Evolutionary conservation across 2,329 filamentous ascomycete genomes (phyloP), one percentile per base, ranked within the genome.

Genomic region (Teratosphaeria destructans): DNA sequence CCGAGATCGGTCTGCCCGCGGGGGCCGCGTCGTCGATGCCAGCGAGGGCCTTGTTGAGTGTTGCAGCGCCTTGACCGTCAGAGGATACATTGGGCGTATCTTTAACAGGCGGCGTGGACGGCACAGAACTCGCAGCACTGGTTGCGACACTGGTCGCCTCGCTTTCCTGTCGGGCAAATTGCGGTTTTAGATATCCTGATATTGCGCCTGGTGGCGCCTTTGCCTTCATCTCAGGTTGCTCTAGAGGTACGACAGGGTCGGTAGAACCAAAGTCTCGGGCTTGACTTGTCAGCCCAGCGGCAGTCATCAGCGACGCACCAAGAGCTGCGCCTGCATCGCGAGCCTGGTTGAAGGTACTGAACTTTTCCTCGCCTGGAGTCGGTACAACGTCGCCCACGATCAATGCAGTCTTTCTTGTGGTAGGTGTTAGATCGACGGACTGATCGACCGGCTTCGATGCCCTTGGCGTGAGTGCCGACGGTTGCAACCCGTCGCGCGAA

Each of bases 281-380:
- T 26, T 69, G 64, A 58, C 71, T 64, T 6, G 66, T 62, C 7
- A 73, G 63, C 4, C 75, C 77, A 16, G 73, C 64, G 11, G 71
- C 74, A 32, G 71, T 70, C 61, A 75, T 71, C 49, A 82, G 67
- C 3, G 78, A 74, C 23, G 78, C 75, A 43, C 74, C 79, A 54
- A 81, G 74, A 23, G 79, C 77, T 60, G 71, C 74, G 34, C 79
- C 79, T 43, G 78, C 77, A 54, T 74, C 74, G 61, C 75, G 77
- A 23, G 77, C 73, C 23, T 77, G 73, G 37, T 73, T 70, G 57
- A 80, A 70, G n/a, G 65, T 11, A 55, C 34, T 57, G 12, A 23
- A 11, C 4, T 26, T 37, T n/a, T 35, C 32, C 34, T 56, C 58
- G 19, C 16, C 35, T n/a, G 59, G 54, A 43, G 27, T 54, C 27